Conservation (phyloP, 495 filamentous ascomycete genomes). For the Parathielavia hyrcaniae region DNA sequence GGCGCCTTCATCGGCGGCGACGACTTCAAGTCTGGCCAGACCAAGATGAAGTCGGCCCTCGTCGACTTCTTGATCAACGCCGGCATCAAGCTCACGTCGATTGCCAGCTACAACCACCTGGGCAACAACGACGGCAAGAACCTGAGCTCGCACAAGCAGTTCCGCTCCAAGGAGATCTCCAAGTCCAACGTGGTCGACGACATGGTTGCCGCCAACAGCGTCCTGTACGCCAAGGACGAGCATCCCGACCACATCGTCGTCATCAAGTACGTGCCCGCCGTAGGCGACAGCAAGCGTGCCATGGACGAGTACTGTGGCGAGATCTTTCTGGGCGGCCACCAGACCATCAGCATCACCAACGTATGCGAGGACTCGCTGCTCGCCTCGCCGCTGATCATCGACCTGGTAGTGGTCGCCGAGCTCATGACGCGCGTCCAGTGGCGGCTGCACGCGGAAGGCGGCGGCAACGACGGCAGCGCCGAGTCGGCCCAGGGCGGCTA, state of each 20-base stretch:
- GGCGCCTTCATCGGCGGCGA: slow-evolving; percentile 92
- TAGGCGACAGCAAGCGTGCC: slow-evolving; percentile 98
- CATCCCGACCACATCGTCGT: slow-evolving; percentile 86
- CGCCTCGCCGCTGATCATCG: slow-evolving; percentile 96
- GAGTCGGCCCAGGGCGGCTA: slow-evolving; percentile 41
- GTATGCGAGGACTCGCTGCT: slow-evolving; percentile 98
- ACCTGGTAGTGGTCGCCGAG: slow-evolving; percentile 85
- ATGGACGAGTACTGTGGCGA: slow-evolving; percentile 98
- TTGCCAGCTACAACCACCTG: slow-evolving; percentile 98
- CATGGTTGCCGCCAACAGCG: slow-evolving; percentile 92
- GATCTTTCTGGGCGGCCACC: slow-evolving; percentile 98
- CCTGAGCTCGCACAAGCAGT: slow-evolving; percentile 92
- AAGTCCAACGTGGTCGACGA: slow-evolving; percentile 99
- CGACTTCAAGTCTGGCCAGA: slow-evolving; percentile 99
- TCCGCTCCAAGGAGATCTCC: slow-evolving; percentile 98
- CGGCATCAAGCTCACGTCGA: slow-evolving; percentile 97
- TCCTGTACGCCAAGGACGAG: slow-evolving; percentile 83
- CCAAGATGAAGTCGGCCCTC: slow-evolving; percentile 99
- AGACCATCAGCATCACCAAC: slow-evolving; percentile 97
- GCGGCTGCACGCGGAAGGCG: slow-evolving; percentile 53
- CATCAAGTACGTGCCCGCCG: slow-evolving; percentile 99
- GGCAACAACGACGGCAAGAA: slow-evolving; percentile 99
- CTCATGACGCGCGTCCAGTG: slow-evolving; percentile 98
- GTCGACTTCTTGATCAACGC: slow-evolving; percentile 98
- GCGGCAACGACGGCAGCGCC: slow-evolving; percentile 44